phyloP scores from a whole-genome alignment of 331 rosid species.

The Prunus yedoensis region DNA sequence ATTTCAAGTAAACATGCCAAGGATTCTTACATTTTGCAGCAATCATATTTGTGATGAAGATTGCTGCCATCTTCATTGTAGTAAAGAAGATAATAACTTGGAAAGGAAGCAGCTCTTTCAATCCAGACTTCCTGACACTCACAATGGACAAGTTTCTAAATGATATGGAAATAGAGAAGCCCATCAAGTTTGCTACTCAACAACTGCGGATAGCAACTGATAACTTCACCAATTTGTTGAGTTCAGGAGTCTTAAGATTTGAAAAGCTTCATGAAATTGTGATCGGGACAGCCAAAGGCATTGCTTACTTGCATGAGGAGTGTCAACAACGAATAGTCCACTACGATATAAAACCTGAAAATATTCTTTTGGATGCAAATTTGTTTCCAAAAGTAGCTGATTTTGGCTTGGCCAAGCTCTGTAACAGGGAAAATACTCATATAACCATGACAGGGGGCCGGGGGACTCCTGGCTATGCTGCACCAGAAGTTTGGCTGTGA shows the following conservation, averaged over 20 bases:
- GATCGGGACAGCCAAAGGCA: too few species aligned
- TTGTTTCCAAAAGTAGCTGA: slow-evolving; percentile 45
- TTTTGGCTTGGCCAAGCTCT: slow-evolving; percentile 46
- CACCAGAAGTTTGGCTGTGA: slow-evolving; percentile 44
- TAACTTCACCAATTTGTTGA: slow-evolving; percentile 36
- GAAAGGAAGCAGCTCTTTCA: not conserved
- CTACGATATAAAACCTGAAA: slow-evolving; percentile 47
- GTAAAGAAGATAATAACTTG: slow-evolving; percentile 2
- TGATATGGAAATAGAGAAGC: slow-evolving; percentile 49
- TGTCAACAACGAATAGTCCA: slow-evolving; percentile 40
- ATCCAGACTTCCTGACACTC: slow-evolving; percentile 20
- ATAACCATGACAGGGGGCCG: slow-evolving; percentile 37
- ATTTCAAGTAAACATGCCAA: too few species aligned
- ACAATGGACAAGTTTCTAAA: slow-evolving; percentile 39
- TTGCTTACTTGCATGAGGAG: slow-evolving; percentile 26
- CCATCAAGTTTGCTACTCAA: slow-evolving; percentile 31
- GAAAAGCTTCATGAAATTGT: too few species aligned
- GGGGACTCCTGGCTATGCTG: slow-evolving; percentile 46
- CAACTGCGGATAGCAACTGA: slow-evolving; percentile 37
- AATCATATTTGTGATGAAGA: slow-evolving; percentile 15
- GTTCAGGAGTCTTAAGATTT: slow-evolving; percentile 31
- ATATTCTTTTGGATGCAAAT: slow-evolving; percentile 31
- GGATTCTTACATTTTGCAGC: not conserved
- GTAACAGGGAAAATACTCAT: slow-evolving; percentile 37
- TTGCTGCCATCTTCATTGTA: slow-evolving; percentile 3